Base-by-base conservation (phyloP, 345 rosid species). In the Cardamine occulta region DNA sequence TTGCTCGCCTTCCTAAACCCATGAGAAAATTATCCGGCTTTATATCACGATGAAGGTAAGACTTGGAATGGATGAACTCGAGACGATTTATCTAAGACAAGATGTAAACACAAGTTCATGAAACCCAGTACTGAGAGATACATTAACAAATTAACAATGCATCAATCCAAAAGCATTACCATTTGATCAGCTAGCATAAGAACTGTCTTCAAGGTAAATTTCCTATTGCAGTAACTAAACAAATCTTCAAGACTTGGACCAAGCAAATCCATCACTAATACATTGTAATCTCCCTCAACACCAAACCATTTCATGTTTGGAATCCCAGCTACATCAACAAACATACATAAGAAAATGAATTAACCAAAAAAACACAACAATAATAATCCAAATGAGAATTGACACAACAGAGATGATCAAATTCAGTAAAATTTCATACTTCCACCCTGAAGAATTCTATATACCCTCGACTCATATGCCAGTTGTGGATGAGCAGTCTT, bases 121-220 rank as follows among this genome's bases (percentile, higher is more conserved):
- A 45, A 60, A 19, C 48, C 5, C 1, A 15, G 2, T 55, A 52
- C 6, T 18, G 39, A 15, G 26, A 61, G 57, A 48, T 68, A 24
- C 49, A 42, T 15, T n/a, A 58, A 68, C 11, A 29, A 4, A 21
- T 28, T 28, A 24, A 52, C 11, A 61, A 32, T 26, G 37, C 54
- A 58, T 18, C 19, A 5, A 66, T 37, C 18, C n/a, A 48, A 37
- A 37, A 66, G 13, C 14, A 68, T 26, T 82, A 92, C 99, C 98
- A 95, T 92, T 79, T 95, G 99, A 83, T 95, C 99, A 23, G 98
- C 98, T 67, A 95, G 88, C 99, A 95, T 92, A 62, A 95, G 94
- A 74, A 95, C 96, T 1, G 99, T 84, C 91, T 95, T 95, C 82
- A 95, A 80, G 12, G 93, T 85, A 52, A 95, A 83, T 72, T 95